Percentiles rank a stretch among this genome's conserved stretches.
Conservation (phyloP, 257 asterid genomes). For the Rauvolfia tetraphylla region DNA sequence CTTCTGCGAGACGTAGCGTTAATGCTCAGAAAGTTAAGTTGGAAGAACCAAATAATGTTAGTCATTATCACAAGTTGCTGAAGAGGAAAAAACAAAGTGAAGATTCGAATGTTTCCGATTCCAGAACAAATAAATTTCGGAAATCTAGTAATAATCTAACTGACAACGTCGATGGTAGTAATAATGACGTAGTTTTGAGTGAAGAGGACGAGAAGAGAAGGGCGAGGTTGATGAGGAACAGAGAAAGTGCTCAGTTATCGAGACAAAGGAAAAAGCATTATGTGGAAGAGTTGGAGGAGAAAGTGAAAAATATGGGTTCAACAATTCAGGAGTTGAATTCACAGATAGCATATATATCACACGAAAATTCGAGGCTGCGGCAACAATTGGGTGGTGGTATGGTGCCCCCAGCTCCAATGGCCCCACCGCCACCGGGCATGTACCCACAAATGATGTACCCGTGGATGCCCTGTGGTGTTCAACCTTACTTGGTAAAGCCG, state of each 20-base stretch:
- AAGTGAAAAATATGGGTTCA: conserved; percentile 80
- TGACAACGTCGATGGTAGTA: conserved; percentile 25
- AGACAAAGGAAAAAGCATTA: conserved; percentile 94
- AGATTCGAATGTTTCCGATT: conserved; percentile 35
- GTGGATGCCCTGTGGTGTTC: conserved; percentile 76
- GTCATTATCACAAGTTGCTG: conserved; percentile 31
- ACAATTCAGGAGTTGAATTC: conserved; percentile 89
- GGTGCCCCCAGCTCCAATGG: conserved; percentile 40
- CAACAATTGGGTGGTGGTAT: conserved; percentile 66
- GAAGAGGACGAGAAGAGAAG: conserved; percentile 80
- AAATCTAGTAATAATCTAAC: conserved; percentile 35
- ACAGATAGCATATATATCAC: conserved; percentile 67
- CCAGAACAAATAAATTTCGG: conserved; percentile 43
- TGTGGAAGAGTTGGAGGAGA: conserved; percentile 94
- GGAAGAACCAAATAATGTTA: conserved; percentile 36
- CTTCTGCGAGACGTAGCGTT: conserved; percentile 40
- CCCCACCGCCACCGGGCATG: conserved; percentile 65
- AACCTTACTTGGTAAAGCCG: conserved; percentile 84
- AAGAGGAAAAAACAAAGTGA: conserved; percentile 66
- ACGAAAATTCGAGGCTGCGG: conserved; percentile 71
- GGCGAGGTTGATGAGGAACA: conserved; percentile 88
- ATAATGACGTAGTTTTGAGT: conserved; percentile 30
- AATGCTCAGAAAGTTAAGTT: conserved; percentile 55
- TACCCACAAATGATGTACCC: conserved; percentile 85
- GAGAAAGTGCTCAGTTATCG: conserved; percentile 96